Base-by-base conservation (phyloP, 306 rosid species). In the Dalbergia cochinchinensis region DNA sequence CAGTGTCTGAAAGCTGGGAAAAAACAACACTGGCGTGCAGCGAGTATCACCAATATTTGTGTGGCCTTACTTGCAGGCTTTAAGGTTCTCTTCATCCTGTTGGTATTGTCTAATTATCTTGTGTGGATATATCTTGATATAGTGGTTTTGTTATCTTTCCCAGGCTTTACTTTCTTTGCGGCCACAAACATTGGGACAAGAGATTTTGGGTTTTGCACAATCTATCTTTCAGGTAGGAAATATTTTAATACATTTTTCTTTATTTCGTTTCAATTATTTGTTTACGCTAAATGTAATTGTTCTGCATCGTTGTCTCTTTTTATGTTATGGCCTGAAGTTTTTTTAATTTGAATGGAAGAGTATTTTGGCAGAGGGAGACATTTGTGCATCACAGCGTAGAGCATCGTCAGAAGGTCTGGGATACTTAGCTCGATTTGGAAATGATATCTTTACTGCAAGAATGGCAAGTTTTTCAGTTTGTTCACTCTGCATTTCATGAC, bases 391-490 rank as follows among this genome's bases (percentile, higher is more conserved):
- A 11, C 98, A 91, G 74, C 93, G 97, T 35, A 84, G 99, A 81
- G 98, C 99, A 79, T 83, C 97, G 0, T 91, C 92, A 22, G 99
- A 95, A 89, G 92, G 97, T 64, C 90, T 95, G 73, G 99, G 99
- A 76, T 88, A 90, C 79, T 85, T 95, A 78, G 97, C 99, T 81
- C 98, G 99, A 79, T 87, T 92, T 83, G 99, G 99, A 83, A 92
- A 90, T 67, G 99, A 95, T 79, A 67, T 91, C 79, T 95, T 91
- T 86, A 91, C 98, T 71, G 99, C 99, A 58, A 91, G 97, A 89
- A 90, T 92, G 97, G 99, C 87, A 77, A 83, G 87, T 82, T 86
- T 78, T 69, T 34, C 82, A 64, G 63, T 82, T 14, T 74, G 54
- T 47, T 65, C 47, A 78, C 48, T 76, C 55, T 68, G 31, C 77